Conservation (phyloP, 164 flowering plant species). For the Stephania cephalantha region DNA sequence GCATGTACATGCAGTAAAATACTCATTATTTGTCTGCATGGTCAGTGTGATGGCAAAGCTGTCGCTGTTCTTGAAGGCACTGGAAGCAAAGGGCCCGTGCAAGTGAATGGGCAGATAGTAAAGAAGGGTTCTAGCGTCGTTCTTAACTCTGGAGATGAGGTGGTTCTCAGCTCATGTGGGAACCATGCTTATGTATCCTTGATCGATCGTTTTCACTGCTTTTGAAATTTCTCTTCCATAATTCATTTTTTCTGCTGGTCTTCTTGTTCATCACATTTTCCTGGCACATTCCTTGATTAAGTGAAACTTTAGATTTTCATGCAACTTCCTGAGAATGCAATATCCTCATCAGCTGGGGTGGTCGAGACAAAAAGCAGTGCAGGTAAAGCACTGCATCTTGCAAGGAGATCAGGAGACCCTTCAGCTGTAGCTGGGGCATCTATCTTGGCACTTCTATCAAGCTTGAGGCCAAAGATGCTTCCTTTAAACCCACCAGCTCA, state of each 20-base stretch:
- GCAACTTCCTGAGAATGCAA: constrained; percentile 37
- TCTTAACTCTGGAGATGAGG: constrained; percentile 79
- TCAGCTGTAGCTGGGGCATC: constrained; percentile 80
- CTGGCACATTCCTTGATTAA: constrained; percentile 36
- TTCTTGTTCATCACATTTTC: not conserved
- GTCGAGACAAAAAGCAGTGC: constrained; percentile 34
- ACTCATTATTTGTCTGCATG: constrained; percentile 51
- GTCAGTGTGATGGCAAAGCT: constrained; percentile 53
- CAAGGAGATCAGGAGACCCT: constrained; percentile 61
- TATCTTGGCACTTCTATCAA: constrained; percentile 72
- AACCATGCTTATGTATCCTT: constrained; percentile 91
- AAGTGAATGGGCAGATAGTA: constrained; percentile 52
- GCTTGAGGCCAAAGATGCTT: not conserved
- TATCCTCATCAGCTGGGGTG: constrained; percentile 32
- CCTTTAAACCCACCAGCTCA: constrained; percentile 25
- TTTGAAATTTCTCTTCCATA: not conserved
- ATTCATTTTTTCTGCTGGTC: not conserved
- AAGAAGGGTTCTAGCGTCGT: constrained; percentile 40
- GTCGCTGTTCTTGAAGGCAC: constrained; percentile 63
- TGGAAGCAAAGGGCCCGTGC: constrained; percentile 78
- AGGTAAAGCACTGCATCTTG: constrained; percentile 48
- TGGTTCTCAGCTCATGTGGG: constrained; percentile 52
- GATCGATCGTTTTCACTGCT: not conserved
- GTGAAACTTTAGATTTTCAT: constrained; percentile 55
- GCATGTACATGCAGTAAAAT: constrained; percentile 36